phyloP scores from a whole-genome alignment of 164 flowering plant species.

The Vitis cinerea region DNA sequence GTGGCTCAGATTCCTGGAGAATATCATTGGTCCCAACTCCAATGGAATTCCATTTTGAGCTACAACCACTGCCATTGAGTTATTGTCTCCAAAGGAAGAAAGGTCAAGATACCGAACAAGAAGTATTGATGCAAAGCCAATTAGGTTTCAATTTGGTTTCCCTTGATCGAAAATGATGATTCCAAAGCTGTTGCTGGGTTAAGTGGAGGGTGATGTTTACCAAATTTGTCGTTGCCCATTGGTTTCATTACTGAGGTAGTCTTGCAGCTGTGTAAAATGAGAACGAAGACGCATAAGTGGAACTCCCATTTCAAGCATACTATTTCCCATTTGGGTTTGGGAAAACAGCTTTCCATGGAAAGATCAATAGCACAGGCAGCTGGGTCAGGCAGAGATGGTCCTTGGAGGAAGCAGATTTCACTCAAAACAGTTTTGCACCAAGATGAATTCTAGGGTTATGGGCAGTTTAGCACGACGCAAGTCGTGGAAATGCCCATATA shows the following conservation, averaged over 20 bases:
- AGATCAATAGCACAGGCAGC: background rate
- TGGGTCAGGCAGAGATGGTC: background rate
- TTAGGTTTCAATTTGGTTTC: background rate
- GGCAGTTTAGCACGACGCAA: slow-evolving; percentile 9
- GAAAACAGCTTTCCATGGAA: background rate
- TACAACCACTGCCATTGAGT: background rate
- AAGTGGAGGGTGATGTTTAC: background rate
- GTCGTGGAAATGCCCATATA: slow-evolving; percentile 14
- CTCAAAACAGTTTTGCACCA: slow-evolving; percentile 4
- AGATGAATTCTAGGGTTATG: background rate
- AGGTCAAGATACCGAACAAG: background rate
- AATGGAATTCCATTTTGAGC: background rate
- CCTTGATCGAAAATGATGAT: background rate
- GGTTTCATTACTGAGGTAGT: background rate
- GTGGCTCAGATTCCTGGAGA: too few relatives aligned
- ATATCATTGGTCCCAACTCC: background rate
- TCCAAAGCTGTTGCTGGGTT: background rate
- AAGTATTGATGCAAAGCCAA: background rate
- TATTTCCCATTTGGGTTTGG: background rate
- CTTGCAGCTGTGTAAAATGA: background rate
- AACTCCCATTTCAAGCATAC: background rate
- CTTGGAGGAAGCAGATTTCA: slow-evolving; percentile 1
- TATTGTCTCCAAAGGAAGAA: background rate
- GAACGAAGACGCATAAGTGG: background rate
- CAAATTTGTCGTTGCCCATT: background rate